Evolutionary conservation across 306 rosid species (phyloP), one percentile per base, ranked within the genome.

Genomic region (Begonia fuchsioides): DNA sequence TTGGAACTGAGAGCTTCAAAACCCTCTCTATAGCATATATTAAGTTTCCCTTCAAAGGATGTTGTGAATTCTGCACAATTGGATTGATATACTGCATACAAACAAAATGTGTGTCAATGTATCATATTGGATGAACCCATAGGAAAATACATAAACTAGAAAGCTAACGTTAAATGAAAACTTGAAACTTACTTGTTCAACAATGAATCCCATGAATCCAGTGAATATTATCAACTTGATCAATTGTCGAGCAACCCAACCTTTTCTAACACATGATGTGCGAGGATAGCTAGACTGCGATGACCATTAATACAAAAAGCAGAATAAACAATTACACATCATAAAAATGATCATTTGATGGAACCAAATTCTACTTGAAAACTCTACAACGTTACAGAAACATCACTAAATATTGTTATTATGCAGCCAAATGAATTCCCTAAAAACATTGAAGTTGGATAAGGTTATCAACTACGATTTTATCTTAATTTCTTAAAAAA

Each of bases 1-100:
- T 79, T 60, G 98, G 98, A 70, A 92, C 87, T 32, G 98, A 92
- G 54, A 92, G 98, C 80, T 85, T 92, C 76, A 92, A 65, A 62
- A 92, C 64, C 79, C 98, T 92, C 77, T 92, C 98, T 3, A 81
- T 57, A 51, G 85, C 92, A 61, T 75, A 79, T 62, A 92, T 68
- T 51, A 79, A 74, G 77, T 92, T 56, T 49, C 88, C 98, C 74
- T 92, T 82, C 64, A 92, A 64, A 53, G 96, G 98, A 67, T 92
- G 98, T 64, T 92, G 87, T 43, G 98, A 92, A 51, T 92, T 92
- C 72, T 73, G 68, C 56, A 85, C 93, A 52, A 82, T 79, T 12
- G 98, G 98, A 73, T 82, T 85, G 13, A 85, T 92, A 76, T 92
- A 92, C 98, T 92, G 87, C 81, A 75, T 47, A 60, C 15, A 15